Percentiles rank a stretch among this genome's conserved stretches.
phyloP scores from a whole-genome alignment of 1,284 basidiomycete species.

The Puccinia polysora region DNA sequence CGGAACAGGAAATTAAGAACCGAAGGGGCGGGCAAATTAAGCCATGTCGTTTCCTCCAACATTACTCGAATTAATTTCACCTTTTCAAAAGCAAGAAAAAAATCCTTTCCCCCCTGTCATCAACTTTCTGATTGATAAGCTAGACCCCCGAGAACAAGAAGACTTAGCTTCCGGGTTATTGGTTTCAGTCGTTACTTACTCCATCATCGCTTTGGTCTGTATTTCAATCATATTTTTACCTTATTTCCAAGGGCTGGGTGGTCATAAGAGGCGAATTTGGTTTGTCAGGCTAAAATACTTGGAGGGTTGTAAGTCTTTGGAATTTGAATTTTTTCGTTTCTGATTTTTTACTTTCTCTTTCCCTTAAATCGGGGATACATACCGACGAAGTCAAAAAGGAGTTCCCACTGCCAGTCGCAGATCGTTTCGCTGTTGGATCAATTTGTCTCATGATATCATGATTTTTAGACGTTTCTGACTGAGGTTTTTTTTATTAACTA shows the following conservation, averaged over 20 bases:
- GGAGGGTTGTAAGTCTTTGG: conserved; percentile 4
- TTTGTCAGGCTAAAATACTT: conserved; percentile 3
- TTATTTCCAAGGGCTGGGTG: neutral
- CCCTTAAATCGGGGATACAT: neutral
- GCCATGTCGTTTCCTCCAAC: no score
- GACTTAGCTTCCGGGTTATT: neutral
- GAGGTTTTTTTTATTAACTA: neutral
- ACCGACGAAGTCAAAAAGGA: neutral
- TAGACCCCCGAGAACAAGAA: neutral
- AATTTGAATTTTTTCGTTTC: no score
- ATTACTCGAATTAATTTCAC: no score
- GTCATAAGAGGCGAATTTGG: conserved; percentile 6
- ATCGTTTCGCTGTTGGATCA: neutral
- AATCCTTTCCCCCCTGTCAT: neutral
- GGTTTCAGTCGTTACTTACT: conserved; percentile 4
- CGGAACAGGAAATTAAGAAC: no score
- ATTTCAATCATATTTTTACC: conserved; percentile 5
- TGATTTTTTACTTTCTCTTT: neutral
- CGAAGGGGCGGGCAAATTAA: no score
- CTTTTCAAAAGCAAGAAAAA: neutral
- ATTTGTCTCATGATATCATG: neutral
- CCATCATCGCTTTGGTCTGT: neutral
- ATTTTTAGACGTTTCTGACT: neutral
- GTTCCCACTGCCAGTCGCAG: neutral
- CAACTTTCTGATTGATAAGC: neutral